Evolutionary conservation across 768 basidiomycete species (phyloP).

Genomic region (Lactarius psammicola): DNA sequence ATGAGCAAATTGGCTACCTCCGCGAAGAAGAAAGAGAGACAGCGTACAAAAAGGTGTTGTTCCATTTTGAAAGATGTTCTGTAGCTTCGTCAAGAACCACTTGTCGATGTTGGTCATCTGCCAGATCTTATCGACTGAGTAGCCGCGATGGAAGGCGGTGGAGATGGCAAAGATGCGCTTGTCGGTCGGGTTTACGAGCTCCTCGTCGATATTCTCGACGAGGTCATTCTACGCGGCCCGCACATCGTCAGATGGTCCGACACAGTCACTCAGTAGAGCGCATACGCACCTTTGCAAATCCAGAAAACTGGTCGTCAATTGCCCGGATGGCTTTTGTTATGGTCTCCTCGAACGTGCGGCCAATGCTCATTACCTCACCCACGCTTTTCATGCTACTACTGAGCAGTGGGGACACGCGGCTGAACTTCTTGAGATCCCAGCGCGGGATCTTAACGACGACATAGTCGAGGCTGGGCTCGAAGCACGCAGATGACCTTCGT

Average conservation of each 20-base stretch:
- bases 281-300: conserved; percentile 75
- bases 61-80: conserved; percentile 85
- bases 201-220: conserved; percentile 89
- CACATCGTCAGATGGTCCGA: neutral
- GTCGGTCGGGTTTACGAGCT: conserved; percentile 92
- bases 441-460: conserved; percentile 98
- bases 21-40: neutral
- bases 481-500: conserved; percentile 97
- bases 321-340: conserved; percentile 97
- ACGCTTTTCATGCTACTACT: conserved; percentile 99
- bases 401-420: conserved; percentile 81
- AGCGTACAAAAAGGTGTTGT: conserved; percentile 66
- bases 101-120: conserved; percentile 98
- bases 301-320: conserved; percentile 92
- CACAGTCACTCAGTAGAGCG: neutral
- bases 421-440: conserved; percentile 99
- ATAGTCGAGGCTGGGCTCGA: conserved; percentile 97
- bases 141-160: conserved; percentile 88
- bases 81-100: conserved; percentile 93
- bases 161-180: conserved; percentile 97
- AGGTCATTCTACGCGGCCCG: conserved; percentile 66
- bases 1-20: neutral
- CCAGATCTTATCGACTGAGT: conserved; percentile 94
- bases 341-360: conserved; percentile 97
- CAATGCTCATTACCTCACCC: conserved; percentile 99